phyloP scores from a whole-genome alignment of 1,284 basidiomycete genomes.

The Fistulina hepatica region DNA sequence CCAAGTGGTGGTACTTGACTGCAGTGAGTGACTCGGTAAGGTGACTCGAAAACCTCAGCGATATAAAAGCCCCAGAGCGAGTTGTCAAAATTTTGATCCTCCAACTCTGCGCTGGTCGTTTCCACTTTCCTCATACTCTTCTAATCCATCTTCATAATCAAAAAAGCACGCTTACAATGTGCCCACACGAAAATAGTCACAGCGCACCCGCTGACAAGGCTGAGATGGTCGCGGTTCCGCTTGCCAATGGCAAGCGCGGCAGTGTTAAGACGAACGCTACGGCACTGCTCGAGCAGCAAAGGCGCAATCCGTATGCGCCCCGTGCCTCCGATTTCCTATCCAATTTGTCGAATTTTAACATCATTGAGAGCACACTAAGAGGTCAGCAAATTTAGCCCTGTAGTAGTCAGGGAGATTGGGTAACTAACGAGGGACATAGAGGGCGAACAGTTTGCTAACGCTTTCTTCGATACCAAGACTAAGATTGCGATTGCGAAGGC shows the following conservation, averaged over 20 bases:
- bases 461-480: constrained; percentile 99
- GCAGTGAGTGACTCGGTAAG: too few relatives aligned
- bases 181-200: constrained; percentile 51
- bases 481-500: constrained; percentile 99
- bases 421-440: too few relatives aligned
- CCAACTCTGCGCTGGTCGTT: background rate
- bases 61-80: too few relatives aligned
- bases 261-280: constrained; percentile 18
- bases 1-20: too few relatives aligned
- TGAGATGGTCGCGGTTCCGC: constrained; percentile 61
- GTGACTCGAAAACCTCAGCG: too few relatives aligned
- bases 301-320: constrained; percentile 74
- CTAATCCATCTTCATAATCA: constrained; percentile 11
- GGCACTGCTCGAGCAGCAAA: constrained; percentile 28
- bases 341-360: constrained; percentile 89
- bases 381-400: constrained; percentile 43
- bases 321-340: constrained; percentile 86
- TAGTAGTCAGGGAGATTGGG: too few relatives aligned
- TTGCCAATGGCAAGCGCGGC: constrained; percentile 39
- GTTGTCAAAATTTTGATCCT: too few relatives aligned
- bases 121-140: background rate
- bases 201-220: constrained; percentile 31
- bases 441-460: constrained; percentile 99
- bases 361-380: constrained; percentile 94
- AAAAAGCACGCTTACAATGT: constrained; percentile 43